phyloP scores from a whole-genome alignment of 441 rosid genomes.

The Erysimum cheiri region DNA sequence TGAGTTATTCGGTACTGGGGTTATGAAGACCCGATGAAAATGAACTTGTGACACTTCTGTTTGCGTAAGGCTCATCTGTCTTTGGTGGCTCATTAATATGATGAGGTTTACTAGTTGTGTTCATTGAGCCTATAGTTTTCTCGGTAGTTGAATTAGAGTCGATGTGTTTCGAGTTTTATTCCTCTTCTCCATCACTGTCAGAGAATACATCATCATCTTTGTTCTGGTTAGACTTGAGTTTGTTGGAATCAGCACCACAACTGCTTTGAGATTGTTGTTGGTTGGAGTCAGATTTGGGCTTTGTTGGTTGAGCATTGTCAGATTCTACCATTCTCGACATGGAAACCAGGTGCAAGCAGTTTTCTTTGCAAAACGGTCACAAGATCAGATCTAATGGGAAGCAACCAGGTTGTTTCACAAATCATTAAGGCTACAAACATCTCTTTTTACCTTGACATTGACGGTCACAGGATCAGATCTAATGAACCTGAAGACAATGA shows the following conservation, averaged over 20 bases:
- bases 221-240: slow-evolving; percentile 43
- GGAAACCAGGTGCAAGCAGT: slow-evolving; percentile 81
- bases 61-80: slow-evolving; percentile 24
- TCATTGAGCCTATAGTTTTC: slow-evolving; percentile 41
- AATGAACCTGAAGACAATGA: no score
- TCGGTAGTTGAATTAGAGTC: slow-evolving; percentile 38
- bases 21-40: slow-evolving; percentile 17
- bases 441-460: slow-evolving; percentile 67
- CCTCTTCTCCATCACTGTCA: slow-evolving; percentile 72
- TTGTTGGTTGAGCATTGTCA: slow-evolving; percentile 47
- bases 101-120: slow-evolving; percentile 35
- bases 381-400: slow-evolving; percentile 12
- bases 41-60: slow-evolving; percentile 17
- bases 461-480: no score
- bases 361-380: slow-evolving; percentile 55
- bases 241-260: slow-evolving; percentile 41
- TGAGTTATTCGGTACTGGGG: slow-evolving; percentile 34
- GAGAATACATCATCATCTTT: slow-evolving; percentile 69
- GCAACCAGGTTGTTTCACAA: background rate
- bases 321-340: slow-evolving; percentile 77
- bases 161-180: slow-evolving; percentile 43
- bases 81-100: slow-evolving; percentile 21
- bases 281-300: slow-evolving; percentile 47
- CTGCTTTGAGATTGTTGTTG: slow-evolving; percentile 43
- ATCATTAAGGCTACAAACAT: background rate